Percentiles rank a stretch among this genome's conserved stretches.
phyloP scores from a whole-genome alignment of 257 asterid genomes.

The Nicotiana knightiana region DNA sequence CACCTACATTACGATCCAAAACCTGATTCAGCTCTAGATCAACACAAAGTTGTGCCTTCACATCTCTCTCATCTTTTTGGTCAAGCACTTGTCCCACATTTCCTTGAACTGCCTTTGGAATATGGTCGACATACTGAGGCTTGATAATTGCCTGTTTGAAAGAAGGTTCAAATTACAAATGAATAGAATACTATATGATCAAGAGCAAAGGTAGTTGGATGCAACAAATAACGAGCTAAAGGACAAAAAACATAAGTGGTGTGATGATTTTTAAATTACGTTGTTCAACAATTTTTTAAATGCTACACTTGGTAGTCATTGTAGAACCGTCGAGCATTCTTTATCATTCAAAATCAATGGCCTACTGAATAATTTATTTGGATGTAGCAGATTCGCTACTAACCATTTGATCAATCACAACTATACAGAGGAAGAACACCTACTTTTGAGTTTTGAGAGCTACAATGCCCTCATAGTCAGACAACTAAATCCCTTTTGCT shows the following conservation, averaged over 20 bases:
- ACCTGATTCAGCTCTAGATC: conserved; percentile 94
- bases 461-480: background rate
- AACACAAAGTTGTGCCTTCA: conserved; percentile 56
- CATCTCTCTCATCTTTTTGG: conserved; percentile 91
- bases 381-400: background rate
- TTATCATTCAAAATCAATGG: background rate
- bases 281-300: background rate
- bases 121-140: conserved; percentile 97
- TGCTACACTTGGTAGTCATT: background rate
- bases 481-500: background rate
- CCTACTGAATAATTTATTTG: background rate
- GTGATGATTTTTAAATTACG: background rate
- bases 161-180: background rate
- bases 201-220: background rate
- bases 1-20: conserved; percentile 94
- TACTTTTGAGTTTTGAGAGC: background rate
- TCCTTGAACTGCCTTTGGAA: conserved; percentile 98
- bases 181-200: background rate
- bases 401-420: background rate
- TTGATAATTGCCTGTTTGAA: conserved; percentile 76
- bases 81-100: conserved; percentile 95
- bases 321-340: background rate
- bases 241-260: background rate
- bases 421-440: background rate
- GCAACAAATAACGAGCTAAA: background rate